Evolutionary conservation across 2,329 filamentous ascomycete species (phyloP).

Genomic region (Fusarium siculi): DNA sequence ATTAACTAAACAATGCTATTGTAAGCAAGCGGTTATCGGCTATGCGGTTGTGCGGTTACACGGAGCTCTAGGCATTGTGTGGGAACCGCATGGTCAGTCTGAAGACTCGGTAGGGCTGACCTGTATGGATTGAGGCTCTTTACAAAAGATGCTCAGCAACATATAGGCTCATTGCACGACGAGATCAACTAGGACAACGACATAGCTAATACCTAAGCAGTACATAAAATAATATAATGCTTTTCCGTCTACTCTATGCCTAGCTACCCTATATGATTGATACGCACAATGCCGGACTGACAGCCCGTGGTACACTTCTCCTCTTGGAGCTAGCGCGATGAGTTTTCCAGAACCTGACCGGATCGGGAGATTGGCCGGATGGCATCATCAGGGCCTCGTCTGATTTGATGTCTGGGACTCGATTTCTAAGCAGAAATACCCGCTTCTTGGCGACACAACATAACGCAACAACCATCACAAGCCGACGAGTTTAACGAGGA

Average conservation of each 20-base stretch:
- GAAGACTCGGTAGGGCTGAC: neutral
- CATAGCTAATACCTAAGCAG: neutral
- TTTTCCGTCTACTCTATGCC: neutral
- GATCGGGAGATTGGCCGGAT: constrained; percentile 37
- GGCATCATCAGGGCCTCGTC: constrained; percentile 39
- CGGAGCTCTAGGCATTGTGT: neutral
- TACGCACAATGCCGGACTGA: neutral
- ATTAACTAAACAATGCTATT: constrained; percentile 20
- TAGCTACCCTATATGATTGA: constrained; percentile 8
- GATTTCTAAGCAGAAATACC: constrained; percentile 44
- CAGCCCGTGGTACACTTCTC: neutral
- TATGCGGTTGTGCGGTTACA: neutral
- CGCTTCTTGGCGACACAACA: constrained; percentile 18
- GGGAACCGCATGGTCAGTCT: neutral
- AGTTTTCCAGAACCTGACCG: constrained; percentile 21
- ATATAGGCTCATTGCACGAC: neutral
- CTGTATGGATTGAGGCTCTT: no score
- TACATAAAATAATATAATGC: neutral
- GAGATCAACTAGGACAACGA: neutral
- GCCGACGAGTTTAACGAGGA: neutral
- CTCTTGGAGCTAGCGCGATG: constrained; percentile 35
- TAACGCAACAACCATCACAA: constrained; percentile 21
- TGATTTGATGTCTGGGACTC: constrained; percentile 30
- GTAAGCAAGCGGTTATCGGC: constrained; percentile 15
- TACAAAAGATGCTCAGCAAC: neutral